Conservation (phyloP, 2,329 filamentous ascomycete genomes). For the Dothistroma pini region DNA sequence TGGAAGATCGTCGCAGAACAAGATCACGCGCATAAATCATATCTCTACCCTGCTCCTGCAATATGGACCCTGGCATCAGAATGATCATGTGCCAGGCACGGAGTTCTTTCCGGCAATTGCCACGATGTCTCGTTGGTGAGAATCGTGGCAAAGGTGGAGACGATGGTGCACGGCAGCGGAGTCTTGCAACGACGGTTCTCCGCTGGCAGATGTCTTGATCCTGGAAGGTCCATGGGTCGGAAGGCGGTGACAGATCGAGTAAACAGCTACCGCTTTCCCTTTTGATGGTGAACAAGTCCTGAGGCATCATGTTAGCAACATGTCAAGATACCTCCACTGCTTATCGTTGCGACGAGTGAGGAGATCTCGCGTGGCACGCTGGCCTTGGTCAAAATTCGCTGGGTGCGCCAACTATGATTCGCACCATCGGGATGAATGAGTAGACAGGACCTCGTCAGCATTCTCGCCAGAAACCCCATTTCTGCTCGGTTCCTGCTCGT, state of each 20-base stretch:
- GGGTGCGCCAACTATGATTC: too few species aligned
- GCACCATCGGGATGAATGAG: too few species aligned
- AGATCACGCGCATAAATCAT: neutral
- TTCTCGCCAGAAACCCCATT: too few species aligned
- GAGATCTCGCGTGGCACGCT: too few species aligned
- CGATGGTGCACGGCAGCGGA: neutral
- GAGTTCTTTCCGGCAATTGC: neutral
- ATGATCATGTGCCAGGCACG: neutral
- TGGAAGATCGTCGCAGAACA: neutral
- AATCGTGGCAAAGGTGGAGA: neutral
- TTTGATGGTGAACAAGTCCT: neutral
- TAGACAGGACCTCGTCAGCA: too few species aligned
- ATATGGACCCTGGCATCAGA: neutral
- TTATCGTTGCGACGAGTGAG: too few species aligned
- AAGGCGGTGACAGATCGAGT: neutral
- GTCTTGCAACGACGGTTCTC: neutral
- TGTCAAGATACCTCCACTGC: neutral
- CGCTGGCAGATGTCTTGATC: neutral
- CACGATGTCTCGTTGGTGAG: neutral
- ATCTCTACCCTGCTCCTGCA: neutral
- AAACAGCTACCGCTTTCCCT: neutral
- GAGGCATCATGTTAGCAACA: neutral
- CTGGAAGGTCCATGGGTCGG: neutral
- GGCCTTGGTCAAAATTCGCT: too few species aligned
- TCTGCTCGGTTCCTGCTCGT: too few species aligned